Percentiles rank a stretch among this genome's conserved stretches.
Evolutionary conservation across 2,329 filamentous ascomycete species (phyloP).

Genomic region (Fusarium burgessii): DNA sequence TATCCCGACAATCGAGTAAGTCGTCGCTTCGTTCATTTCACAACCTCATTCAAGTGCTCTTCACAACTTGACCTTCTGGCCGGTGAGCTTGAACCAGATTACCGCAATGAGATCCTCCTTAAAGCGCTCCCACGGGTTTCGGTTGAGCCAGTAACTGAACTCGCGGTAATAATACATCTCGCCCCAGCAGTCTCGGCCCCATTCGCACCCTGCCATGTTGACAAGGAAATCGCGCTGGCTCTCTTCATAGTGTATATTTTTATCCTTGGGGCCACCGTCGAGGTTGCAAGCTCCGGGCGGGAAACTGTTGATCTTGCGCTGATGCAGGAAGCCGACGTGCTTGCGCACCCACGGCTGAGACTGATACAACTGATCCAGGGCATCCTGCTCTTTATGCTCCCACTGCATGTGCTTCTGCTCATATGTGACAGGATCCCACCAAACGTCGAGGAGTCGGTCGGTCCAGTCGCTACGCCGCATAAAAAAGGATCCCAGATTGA

Average conservation of each 20-base stretch:
- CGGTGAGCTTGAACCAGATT: conserved; percentile 73
- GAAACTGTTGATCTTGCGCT: conserved; percentile 95
- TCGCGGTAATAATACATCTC: conserved; percentile 98
- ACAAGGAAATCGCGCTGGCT: conserved; percentile 91
- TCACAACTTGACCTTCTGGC: conserved; percentile 69
- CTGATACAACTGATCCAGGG: conserved; percentile 89
- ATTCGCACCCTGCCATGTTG: conserved; percentile 98
- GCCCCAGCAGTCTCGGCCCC: conserved; percentile 96
- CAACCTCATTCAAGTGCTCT: conserved; percentile 5
- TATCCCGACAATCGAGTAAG: conserved; percentile 7
- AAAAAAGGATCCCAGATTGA: conserved; percentile 98
- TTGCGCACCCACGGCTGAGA: conserved; percentile 93
- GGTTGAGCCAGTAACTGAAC: conserved; percentile 89
- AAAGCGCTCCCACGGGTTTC: conserved; percentile 81
- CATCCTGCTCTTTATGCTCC: conserved; percentile 99
- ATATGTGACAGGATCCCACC: conserved; percentile 98
- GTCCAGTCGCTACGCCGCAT: conserved; percentile 87
- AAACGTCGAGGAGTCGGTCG: conserved; percentile 90
- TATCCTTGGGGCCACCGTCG: conserved; percentile 72
- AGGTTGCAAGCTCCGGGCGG: conserved; percentile 89
- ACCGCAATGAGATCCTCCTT: conserved; percentile 74
- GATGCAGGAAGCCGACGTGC: conserved; percentile 88
- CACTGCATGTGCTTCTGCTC: conserved; percentile 99
- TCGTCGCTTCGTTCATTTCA: conserved; percentile 1
- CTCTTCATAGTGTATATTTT: conserved; percentile 86